Percentiles rank a stretch among this genome's conserved stretches.
Conservation (phyloP, 106 monocot genomes). For the Dactylorhiza incarnata region DNA sequence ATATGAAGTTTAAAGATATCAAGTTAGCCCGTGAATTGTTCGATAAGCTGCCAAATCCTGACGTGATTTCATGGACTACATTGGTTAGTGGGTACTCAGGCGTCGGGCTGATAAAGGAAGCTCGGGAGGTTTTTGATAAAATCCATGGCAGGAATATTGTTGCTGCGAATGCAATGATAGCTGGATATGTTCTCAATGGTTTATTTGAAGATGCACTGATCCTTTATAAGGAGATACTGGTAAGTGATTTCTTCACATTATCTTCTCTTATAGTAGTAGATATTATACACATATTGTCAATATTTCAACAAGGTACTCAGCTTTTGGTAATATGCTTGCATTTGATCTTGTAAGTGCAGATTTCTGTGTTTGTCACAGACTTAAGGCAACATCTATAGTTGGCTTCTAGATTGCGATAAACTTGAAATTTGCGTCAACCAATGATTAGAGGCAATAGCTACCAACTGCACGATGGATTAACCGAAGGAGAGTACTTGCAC, state of each 20-base stretch:
- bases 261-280: background rate
- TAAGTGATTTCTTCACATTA: background rate
- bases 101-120: constrained; percentile 4
- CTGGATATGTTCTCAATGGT: constrained; percentile 26
- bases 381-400: no score
- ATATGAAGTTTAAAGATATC: constrained; percentile 35
- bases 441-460: no score
- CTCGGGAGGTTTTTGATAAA: constrained; percentile 23
- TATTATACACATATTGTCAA: background rate
- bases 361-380: no score
- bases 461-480: no score
- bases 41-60: constrained; percentile 19
- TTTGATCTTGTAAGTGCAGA: no score
- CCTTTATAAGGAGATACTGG: constrained; percentile 35
- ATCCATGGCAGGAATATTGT: constrained; percentile 29
- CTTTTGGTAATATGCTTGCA: background rate
- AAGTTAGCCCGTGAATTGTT: constrained; percentile 23
- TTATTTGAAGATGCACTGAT: constrained; percentile 24
- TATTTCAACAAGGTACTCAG: background rate
- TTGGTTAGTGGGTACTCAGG: constrained; percentile 31
- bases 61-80: constrained; percentile 39
- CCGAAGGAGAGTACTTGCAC: no score
- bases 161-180: constrained; percentile 40
- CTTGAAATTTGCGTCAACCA: no score
- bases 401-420: no score